A percentile compares a stretch with the other conserved stretches of the same genome.
Conservation (phyloP, 495 filamentous ascomycete species). For the Xylaria curta region DNA sequence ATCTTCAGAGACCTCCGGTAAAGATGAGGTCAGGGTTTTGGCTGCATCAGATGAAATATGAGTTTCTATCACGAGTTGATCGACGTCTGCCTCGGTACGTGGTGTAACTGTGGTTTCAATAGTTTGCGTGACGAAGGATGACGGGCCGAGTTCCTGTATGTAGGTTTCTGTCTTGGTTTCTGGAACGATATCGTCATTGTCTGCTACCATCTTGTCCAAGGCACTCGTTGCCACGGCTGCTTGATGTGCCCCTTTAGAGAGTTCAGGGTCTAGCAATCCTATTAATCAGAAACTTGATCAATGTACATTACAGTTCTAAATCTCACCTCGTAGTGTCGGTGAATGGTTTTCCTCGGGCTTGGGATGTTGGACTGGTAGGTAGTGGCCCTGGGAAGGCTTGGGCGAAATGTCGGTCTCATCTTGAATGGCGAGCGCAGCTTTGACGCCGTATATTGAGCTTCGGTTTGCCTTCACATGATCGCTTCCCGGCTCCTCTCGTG, state of each 20-base stretch:
- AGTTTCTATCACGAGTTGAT: slow-evolving; percentile 42
- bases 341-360: slow-evolving; percentile 31
- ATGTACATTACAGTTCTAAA: neutral
- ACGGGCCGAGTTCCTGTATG: slow-evolving; percentile 45
- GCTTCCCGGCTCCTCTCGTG: neutral
- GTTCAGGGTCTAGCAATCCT: slow-evolving; percentile 44
- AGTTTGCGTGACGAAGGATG: slow-evolving; percentile 46
- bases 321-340: slow-evolving; percentile 38
- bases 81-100: slow-evolving; percentile 37
- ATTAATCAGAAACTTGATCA: slow-evolving; percentile 23
- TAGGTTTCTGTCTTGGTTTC: slow-evolving; percentile 28
- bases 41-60: slow-evolving; percentile 44
- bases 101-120: slow-evolving; percentile 45
- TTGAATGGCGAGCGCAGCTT: slow-evolving; percentile 30
- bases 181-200: slow-evolving; percentile 20
- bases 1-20: slow-evolving; percentile 31
- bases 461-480: slow-evolving; percentile 11
- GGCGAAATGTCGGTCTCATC: slow-evolving; percentile 29
- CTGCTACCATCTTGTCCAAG: slow-evolving; percentile 31
- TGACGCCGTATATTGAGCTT: slow-evolving; percentile 34
- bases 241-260: slow-evolving; percentile 49
- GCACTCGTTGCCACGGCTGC: slow-evolving; percentile 43
- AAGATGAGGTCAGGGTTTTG: slow-evolving; percentile 31
- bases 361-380: slow-evolving; percentile 33
- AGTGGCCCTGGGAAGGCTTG: slow-evolving; percentile 27